Conservation (phyloP, 495 filamentous ascomycete genomes). For the Diplogelasinospora grovesii region DNA sequence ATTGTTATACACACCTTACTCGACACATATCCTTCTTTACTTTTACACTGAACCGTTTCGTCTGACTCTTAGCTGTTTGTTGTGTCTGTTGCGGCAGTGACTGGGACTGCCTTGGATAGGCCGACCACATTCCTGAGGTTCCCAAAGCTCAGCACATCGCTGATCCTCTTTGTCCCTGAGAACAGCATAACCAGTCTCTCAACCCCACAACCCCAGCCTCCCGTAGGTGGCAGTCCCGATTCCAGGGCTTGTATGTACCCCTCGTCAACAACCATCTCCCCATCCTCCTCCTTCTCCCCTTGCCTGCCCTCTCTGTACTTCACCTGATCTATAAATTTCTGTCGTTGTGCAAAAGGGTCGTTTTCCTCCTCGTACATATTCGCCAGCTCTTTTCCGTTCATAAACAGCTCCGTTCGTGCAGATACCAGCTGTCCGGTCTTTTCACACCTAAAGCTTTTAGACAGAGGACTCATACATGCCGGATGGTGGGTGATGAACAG, state of each 20-base stretch:
- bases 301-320: conserved; percentile 27
- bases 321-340: conserved; percentile 63
- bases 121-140: conserved; percentile 63
- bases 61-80: too few relatives aligned
- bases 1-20: too few relatives aligned
- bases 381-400: conserved; percentile 69
- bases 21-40: too few relatives aligned
- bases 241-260: conserved; percentile 76
- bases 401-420: conserved; percentile 83
- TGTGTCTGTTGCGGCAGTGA: too few relatives aligned
- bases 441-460: conserved; percentile 70
- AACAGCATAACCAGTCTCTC: conserved; percentile 89
- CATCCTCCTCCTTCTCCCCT: neutral
- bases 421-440: conserved; percentile 58
- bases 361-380: conserved; percentile 99
- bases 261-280: conserved; percentile 57
- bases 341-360: conserved; percentile 75
- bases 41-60: too few relatives aligned
- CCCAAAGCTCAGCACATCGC: conserved; percentile 81
- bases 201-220: conserved; percentile 91
- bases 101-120: too few relatives aligned
- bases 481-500: conserved; percentile 90
- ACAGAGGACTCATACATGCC: conserved; percentile 82
- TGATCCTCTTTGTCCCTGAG: conserved; percentile 65
- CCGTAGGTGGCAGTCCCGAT: conserved; percentile 85